Percentiles rank a stretch among this genome's conserved stretches.
Evolutionary conservation across 371 early-diverging fungal species (phyloP).

Genomic region (Lichtheimia ornata): DNA sequence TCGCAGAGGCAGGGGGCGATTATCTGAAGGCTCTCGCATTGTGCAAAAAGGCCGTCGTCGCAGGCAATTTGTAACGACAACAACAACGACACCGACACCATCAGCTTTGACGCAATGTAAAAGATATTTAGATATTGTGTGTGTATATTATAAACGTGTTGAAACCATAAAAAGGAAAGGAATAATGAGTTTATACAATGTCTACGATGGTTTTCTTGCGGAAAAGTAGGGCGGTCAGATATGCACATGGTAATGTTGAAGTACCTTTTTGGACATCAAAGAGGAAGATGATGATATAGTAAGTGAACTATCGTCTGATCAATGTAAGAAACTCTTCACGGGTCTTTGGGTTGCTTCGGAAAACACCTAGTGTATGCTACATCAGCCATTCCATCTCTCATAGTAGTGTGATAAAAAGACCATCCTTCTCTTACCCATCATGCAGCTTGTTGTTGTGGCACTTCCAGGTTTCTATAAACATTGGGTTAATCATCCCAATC

Average conservation of each 20-base stretch:
- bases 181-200: neutral
- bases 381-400: no score
- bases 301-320: constrained; percentile 45
- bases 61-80: constrained; percentile 7
- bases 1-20: constrained; percentile 34
- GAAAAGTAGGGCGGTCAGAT: no score
- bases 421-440: constrained; percentile 62
- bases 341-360: constrained; percentile 90
- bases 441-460: constrained; percentile 91
- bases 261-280: no score
- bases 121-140: neutral
- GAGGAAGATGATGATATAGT: no score
- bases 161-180: neutral
- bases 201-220: no score
- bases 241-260: no score
- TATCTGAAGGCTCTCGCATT: constrained; percentile 35
- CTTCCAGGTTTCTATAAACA: constrained; percentile 88
- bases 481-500: neutral
- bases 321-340: constrained; percentile 94
- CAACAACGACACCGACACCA: neutral
- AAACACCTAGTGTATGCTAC: constrained; percentile 50
- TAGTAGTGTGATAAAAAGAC: no score
- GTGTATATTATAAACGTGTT: neutral
- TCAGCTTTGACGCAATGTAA: neutral
- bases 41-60: constrained; percentile 14